These are phyloP conservation scores for Ascomycota sp. DNA, from an alignment of 2,329 filamentous ascomycete species.

Conservation along the genomic window DNA sequence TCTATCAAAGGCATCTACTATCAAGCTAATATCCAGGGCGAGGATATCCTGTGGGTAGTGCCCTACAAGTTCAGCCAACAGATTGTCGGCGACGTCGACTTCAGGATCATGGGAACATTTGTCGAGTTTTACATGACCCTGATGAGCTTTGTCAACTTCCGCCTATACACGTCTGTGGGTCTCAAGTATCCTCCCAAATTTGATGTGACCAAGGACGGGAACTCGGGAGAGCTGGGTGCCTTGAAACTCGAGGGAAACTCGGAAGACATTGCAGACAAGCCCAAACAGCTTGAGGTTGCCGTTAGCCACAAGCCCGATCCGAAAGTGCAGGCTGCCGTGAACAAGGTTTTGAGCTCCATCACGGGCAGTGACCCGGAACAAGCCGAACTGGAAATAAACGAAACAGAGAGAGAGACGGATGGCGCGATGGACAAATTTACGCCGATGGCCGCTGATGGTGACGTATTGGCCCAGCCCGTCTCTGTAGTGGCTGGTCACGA, in stretches of 20 bases:
- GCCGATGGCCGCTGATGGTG: slow-evolving; percentile 62
- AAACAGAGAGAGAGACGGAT: slow-evolving; percentile 13
- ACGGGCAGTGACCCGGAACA: slow-evolving; percentile 23
- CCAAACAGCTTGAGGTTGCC: slow-evolving; percentile 28
- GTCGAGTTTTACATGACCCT: slow-evolving; percentile 97
- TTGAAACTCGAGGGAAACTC: slow-evolving; percentile 70
- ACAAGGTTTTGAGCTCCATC: slow-evolving; percentile 49
- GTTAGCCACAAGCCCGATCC: slow-evolving; percentile 33
- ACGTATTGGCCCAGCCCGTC: slow-evolving; percentile 64
- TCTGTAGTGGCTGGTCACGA: slow-evolving; percentile 44
- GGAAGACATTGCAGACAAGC: slow-evolving; percentile 32
- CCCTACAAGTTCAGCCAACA: slow-evolving; percentile 97
- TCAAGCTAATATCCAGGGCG: slow-evolving; percentile 89
- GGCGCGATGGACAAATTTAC: slow-evolving; percentile 81
- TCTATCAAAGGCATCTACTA: slow-evolving; percentile 99
- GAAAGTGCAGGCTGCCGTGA: slow-evolving; percentile 42
- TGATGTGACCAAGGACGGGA: slow-evolving; percentile 67
- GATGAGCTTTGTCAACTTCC: slow-evolving; percentile 87
- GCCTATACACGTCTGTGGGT: slow-evolving; percentile 76
- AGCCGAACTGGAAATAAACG: slow-evolving; percentile 13
- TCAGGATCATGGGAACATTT: slow-evolving; percentile 97
- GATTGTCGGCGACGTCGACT: slow-evolving; percentile 85
- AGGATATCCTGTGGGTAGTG: slow-evolving; percentile 92
- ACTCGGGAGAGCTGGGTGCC: slow-evolving; percentile 73
- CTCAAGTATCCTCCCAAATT: slow-evolving; percentile 94